Conservation (phyloP, 2,329 filamentous ascomycete species). For the Didymella pinodella region DNA sequence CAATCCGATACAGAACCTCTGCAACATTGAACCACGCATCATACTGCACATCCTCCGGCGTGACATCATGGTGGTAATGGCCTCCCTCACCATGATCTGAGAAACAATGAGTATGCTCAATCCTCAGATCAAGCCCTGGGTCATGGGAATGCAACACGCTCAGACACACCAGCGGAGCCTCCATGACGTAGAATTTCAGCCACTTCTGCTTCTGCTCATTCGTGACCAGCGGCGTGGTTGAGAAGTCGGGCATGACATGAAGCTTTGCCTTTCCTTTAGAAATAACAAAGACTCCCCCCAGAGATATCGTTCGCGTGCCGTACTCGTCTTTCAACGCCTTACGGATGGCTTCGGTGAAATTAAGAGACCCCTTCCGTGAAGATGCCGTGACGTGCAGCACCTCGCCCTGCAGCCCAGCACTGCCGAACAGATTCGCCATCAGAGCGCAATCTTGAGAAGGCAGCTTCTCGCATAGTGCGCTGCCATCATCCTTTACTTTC, state of each 20-base stretch:
- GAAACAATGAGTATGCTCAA: constrained; percentile 61
- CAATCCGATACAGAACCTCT: constrained; percentile 52
- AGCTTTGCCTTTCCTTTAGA: constrained; percentile 22
- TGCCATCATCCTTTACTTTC: constrained; percentile 20
- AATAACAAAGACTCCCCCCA: constrained; percentile 27
- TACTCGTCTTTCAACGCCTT: constrained; percentile 20
- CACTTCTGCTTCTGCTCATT: constrained; percentile 23
- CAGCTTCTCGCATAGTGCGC: constrained; percentile 16
- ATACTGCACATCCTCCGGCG: constrained; percentile 56
- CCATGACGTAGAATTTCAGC: constrained; percentile 28
- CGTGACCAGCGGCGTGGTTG: constrained; percentile 15
- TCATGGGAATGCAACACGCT: constrained; percentile 46
- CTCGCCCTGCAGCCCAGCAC: constrained; percentile 19
- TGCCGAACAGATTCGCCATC: constrained; percentile 31
- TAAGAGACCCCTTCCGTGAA: constrained; percentile 20
- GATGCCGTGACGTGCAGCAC: constrained; percentile 25
- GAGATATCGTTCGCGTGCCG: constrained; percentile 19
- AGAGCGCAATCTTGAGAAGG: constrained; percentile 24
- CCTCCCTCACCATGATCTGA: constrained; percentile 50
- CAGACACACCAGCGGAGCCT: constrained; percentile 26
- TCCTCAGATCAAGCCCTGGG: constrained; percentile 51
- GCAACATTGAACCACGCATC: constrained; percentile 58
- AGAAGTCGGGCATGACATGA: constrained; percentile 31
- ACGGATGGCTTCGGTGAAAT: constrained; percentile 27
- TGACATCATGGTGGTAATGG: constrained; percentile 52